Percentiles rank a stretch among this genome's conserved stretches.
phyloP scores from a whole-genome alignment of 2,329 filamentous ascomycete genomes.

The Cephalotrichum gorgonifer region DNA sequence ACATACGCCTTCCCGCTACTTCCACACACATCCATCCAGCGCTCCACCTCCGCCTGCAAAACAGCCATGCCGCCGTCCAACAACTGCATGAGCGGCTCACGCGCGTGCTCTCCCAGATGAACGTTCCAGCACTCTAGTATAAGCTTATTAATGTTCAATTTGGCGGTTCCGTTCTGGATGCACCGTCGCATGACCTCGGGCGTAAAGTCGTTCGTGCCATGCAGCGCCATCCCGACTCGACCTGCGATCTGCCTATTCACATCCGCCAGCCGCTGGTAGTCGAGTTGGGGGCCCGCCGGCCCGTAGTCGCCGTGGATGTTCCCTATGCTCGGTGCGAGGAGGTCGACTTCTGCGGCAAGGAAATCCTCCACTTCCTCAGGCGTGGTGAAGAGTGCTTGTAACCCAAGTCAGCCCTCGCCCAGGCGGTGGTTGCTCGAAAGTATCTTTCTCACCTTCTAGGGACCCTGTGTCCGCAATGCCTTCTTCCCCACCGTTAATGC shows the following conservation, averaged over 20 bases:
- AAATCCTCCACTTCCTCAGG: constrained; percentile 62
- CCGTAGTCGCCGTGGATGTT: constrained; percentile 70
- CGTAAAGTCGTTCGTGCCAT: constrained; percentile 46
- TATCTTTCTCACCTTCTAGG: constrained; percentile 45
- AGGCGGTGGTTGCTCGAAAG: constrained; percentile 46
- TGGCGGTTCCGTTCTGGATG: constrained; percentile 31
- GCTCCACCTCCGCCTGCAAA: constrained; percentile 29
- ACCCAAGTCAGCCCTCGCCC: too few relatives aligned
- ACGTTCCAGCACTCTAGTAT: constrained; percentile 35
- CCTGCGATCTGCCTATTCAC: constrained; percentile 19
- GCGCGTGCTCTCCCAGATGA: constrained; percentile 17
- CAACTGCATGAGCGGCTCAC: constrained; percentile 20
- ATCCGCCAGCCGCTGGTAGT: constrained; percentile 40
- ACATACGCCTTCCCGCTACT: constrained; percentile 29
- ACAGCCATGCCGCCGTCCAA: constrained; percentile 34
- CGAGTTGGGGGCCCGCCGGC: constrained; percentile 49
- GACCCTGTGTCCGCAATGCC: constrained; percentile 53
- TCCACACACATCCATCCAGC: constrained; percentile 36
- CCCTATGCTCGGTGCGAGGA: constrained; percentile 65
- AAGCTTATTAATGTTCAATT: constrained; percentile 48
- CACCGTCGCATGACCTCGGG: constrained; percentile 38
- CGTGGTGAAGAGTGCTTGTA: too few relatives aligned
- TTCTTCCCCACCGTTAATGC: constrained; percentile 58
- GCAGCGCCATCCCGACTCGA: constrained; percentile 35
- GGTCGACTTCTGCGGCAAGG: constrained; percentile 60